Base-by-base conservation (phyloP, 331 rosid species). In the Prunus yedoensis region DNA sequence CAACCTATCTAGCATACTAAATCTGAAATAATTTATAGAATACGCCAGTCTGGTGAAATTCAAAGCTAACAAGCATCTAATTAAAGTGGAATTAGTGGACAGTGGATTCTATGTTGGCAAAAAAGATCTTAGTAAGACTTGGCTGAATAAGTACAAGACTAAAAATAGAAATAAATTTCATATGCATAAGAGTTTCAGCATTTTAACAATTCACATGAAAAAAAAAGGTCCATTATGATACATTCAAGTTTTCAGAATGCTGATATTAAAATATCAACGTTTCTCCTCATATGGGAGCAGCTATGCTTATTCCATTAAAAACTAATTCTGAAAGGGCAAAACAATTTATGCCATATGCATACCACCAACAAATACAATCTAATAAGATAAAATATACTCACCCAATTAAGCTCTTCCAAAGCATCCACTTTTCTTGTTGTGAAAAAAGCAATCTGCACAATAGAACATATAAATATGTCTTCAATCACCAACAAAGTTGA, bases 321-420 rank as follows among this genome's bases (percentile, higher is more conserved):
- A 49, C 10, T 13, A 50, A 46, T 14, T 69, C 60, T 51, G 46
- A 69, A 4, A 50, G 25, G 10, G 10, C 46, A 50, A 15, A 11
- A 9, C 9, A 27, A 27, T 53, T 25, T 16, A 21, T 25, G 14
- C 41, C 10, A 49, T 49, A 49, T 49, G 53, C 52, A 21, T 63
- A 78, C 64, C 62, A 74, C 75, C 56, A 87, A 52, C 27, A 35
- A 66, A 71, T 66, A 64, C n/a, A 28, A 63, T 35, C 46, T 53
- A 52, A 45, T 15, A 20, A 32, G 10, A 56, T 72, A 65, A 69
- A 81, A 75, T 4, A 53, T 53, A 85, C 98, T 70, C 62, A 95
- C 99, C 99, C 97, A 92, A 62, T 92, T 95, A 62, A 95, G 91
- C 81, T 95, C 99, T 84, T 95, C 99, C 78, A 84, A 79, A 11